Base-by-base conservation (phyloP, 192 early-diverging fungal species). In the Obelidium mucronatum region DNA sequence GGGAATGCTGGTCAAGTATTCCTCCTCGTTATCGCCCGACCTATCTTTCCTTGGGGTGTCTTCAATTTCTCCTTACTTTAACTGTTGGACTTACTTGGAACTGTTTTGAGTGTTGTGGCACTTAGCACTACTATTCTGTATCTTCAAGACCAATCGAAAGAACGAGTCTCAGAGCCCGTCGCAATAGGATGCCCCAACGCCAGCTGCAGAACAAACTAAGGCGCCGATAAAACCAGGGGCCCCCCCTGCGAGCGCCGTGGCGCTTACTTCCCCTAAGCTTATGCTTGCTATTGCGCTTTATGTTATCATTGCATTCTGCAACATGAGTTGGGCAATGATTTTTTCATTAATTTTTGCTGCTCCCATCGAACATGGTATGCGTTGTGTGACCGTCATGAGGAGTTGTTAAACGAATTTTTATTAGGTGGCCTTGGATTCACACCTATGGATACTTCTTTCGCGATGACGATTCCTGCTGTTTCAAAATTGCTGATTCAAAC, bases 341-440 rank as follows among this genome's bases (percentile, higher is more conserved):
- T 48, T 85, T 13, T 80, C 86, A 15, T 82, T 87, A 15, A 82
- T 77, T 55, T 82, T 85, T 59, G 73, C 83, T 2, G 52, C 86
- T 17, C 19, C 55, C 15, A 4, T 40, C 4, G n/a, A 74, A 30
- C 6, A 34, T 26, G 72, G 11, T 19, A 24, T n/a, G n/a, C n/a
- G n/a, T n/a, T n/a, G n/a, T n/a, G n/a, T n/a, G n/a, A n/a, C n/a
- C n/a, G n/a, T n/a, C n/a, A n/a, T n/a, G n/a, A n/a, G n/a, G n/a
- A n/a, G n/a, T n/a, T n/a, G n/a, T n/a, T n/a, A n/a, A n/a, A n/a
- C n/a, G n/a, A n/a, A n/a, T n/a, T n/a, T n/a, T n/a, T n/a, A 48
- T 48, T 48, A 48, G 72, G 72, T 22, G 72, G 72, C 26, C 56
- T 84, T 22, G 77, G 55, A 26, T 68, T 80, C 6, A 48, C 73